Evolutionary conservation across 2,329 filamentous ascomycete genomes (phyloP), one percentile per base, ranked within the genome.

Genomic region (Colletotrichum sansevieriae): DNA sequence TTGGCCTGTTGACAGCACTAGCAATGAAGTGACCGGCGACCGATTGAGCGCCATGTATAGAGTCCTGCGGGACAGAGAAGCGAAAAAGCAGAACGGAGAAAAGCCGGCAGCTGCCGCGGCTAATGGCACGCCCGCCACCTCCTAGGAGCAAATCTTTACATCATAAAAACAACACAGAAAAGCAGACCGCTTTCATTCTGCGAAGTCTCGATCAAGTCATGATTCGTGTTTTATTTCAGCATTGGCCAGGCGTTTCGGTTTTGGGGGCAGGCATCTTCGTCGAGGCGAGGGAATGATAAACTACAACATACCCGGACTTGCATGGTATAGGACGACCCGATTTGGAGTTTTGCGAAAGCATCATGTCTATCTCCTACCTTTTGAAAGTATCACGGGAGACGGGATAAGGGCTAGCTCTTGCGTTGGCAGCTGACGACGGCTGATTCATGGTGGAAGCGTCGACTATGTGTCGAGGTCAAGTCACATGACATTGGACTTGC

Each of bases 1-100:
- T 25, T 84, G 82, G 82, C 82, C 82, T 5, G 82, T 84, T 18
- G 82, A 83, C 69, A 81, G 81, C 70, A 82, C 80, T 46, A 81
- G 77, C 71, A 80, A 80, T 69, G 81, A 78, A 60, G 80, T 83
- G 44, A 83, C 80, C n/a, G 82, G 82, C 58, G 74, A 79, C 58
- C 77, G 82, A 64, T 70, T 84, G 69, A 82, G 81, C 74, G 79
- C 79, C 68, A 83, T 84, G 81, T 84, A 83, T 70, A 77, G 77
- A 68, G 80, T 79, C 43, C 74, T 84, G 51, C 74, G 78, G 60
- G 73, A 75, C 52, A 77, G 78, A 58, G 76, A 78, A 66, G 77
- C 74, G 71, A 63, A 72, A 60, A 68, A 65, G 54, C 58, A 70
- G 11, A 67, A 63, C 13, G 63, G 60, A 70, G 63, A 58, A 20